Base-by-base conservation (phyloP, 805 yeast species). In the Lachancea quebecensis region DNA sequence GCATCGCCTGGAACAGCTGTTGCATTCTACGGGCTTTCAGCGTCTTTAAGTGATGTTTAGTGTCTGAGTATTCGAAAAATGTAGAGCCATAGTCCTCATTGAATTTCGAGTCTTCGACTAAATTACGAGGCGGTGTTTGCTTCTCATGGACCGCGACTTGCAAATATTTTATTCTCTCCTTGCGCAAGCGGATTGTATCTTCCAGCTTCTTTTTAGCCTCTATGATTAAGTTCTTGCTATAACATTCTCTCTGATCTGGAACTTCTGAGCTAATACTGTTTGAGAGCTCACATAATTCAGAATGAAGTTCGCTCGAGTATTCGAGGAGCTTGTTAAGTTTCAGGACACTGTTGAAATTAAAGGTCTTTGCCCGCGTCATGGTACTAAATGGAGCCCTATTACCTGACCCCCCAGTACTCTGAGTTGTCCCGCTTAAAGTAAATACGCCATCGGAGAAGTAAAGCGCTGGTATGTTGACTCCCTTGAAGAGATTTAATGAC, bases 311-410 rank as follows among this genome's bases (percentile, higher is more conserved):
- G 4, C 50, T 43, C 11, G 42, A 45, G 46, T 61, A 61, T 36
- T 62, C 65, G 5, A 59, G 31, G n/a, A 58, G 30, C 33, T 56
- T 63, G 30, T 56, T 61, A 17, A 63, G 18, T 35, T 62, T 62
- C 14, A 63, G 41, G 10, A 56, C 42, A 3, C 55, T 45, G 46
- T 58, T 63, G 41, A 53, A 63, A 12, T 52, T 51, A 18, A 68
- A 62, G 0, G 60, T 55, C 14, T 34, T 32, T 10, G 17, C 18
- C n/a, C 7, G 33, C 2, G 38, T 5, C 10, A 14, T 7, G 3
- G 40, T 29, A 30, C 7, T 27, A 7, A 18, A 18, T 29, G 14
- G 9, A 10, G 11, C 15, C 10, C 9, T 28, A 14, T 12, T 4
- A 30, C 29, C 15, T 16, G 29, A 6, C 39, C 21, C 12, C 21